Percentiles rank a stretch among this genome's conserved stretches.
Conservation (phyloP, 495 filamentous ascomycete species). For the Hyaloscypha variabilis region DNA sequence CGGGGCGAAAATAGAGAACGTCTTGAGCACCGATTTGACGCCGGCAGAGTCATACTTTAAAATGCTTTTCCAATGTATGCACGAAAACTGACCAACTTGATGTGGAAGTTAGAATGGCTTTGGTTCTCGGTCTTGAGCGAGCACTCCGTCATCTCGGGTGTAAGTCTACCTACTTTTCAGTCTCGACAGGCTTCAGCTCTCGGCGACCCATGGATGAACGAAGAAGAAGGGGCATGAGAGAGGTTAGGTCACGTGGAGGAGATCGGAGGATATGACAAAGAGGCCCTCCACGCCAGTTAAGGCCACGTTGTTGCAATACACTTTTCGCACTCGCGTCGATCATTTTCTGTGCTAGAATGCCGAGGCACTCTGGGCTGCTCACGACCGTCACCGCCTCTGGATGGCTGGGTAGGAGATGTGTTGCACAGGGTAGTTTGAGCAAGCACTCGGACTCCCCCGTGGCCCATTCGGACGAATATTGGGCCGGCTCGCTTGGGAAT, state of each 20-base stretch:
- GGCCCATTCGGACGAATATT: constrained; percentile 14
- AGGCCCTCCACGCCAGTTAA: not conserved
- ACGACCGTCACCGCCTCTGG: not conserved
- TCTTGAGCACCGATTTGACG: too few relatives aligned
- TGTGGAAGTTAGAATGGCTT: not conserved
- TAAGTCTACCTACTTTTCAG: not conserved
- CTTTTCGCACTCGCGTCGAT: constrained; percentile 5
- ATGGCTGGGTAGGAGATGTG: not conserved
- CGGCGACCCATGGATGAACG: not conserved
- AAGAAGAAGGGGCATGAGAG: not conserved
- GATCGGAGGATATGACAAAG: too few relatives aligned
- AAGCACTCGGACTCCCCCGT: not conserved
- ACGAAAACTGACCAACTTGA: not conserved
- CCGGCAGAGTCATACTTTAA: not conserved
- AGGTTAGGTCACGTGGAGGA: not conserved
- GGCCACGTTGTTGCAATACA: constrained; percentile 18
- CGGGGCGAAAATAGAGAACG: too few relatives aligned
- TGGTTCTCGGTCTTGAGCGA: not conserved
- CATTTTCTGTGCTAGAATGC: not conserved
- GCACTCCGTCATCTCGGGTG: not conserved
- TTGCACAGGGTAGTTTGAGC: not conserved
- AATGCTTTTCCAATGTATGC: not conserved
- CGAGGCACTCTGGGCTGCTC: not conserved
- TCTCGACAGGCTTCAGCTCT: not conserved
- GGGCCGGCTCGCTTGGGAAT: constrained; percentile 12